Evolutionary conservation across 306 rosid species (phyloP), one percentile per base, ranked within the genome.

Genomic region (Ormosia emarginata): DNA sequence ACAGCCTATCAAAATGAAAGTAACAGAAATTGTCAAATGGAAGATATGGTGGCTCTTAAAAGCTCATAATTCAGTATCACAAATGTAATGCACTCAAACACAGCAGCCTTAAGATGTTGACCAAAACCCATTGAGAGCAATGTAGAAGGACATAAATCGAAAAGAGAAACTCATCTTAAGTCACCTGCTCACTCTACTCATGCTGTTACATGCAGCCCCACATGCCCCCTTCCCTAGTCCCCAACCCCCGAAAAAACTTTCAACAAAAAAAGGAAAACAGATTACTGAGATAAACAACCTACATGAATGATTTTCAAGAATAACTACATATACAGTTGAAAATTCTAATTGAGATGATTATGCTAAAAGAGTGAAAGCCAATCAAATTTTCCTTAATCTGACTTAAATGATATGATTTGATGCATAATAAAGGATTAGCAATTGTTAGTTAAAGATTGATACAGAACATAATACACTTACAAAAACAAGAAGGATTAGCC

Each of bases 1-100:
- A 89, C 81, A 50, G 91, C 97, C 99, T 93, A 68, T 74, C 32
- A 49, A 74, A 65, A 76, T 82, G 58, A 80, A 66, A 62, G 7
- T 29, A 71, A 17, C 44, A 56, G 56, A 50, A 64, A 46, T 59
- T 29, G 69, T 65, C 56, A 82, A 66, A 74, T 36, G 72, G 77
- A 46, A 47, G 46, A 64, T 18, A 70, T 6, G 52, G 36, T 6
- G 52, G 36, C 14, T 32, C 11, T 40, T 10, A 65, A 79, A 55
- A 78, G 67, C 59, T 55, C 77, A 71, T 41, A 36, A 78, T 65
- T 33, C 58, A 74, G 24, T 24, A 57, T 71, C 69, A 36, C 75
- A 79, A 71, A 46, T 52, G 61, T 11, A 50, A 46, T 46, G 50
- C 50, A 46, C 13, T 46, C 36, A 71, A 63, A 43, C 77, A 70